phyloP scores from a whole-genome alignment of 306 rosid species.

The Dryas drummondii region DNA sequence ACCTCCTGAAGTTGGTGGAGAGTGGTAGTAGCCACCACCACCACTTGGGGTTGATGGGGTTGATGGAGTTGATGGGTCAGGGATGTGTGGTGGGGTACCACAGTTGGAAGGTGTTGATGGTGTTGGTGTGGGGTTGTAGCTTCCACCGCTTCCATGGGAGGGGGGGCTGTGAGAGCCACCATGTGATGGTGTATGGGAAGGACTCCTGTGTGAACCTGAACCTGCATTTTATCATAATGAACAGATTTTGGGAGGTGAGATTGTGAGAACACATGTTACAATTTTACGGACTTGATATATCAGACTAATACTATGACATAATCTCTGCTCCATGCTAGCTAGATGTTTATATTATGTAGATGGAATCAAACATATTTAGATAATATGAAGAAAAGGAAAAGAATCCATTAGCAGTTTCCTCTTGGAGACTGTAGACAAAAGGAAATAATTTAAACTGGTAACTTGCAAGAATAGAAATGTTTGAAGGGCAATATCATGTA shows the following conservation, averaged over 20 bases:
- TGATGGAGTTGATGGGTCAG: conserved; percentile 43
- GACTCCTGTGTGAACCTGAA: conserved; percentile 43
- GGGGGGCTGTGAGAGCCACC: conserved; percentile 31
- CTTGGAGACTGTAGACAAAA: too few species aligned
- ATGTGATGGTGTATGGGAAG: conserved; percentile 28
- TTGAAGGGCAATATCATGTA: conserved; percentile 1
- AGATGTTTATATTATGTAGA: not conserved
- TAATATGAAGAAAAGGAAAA: not conserved
- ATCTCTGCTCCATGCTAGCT: not conserved
- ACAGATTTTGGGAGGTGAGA: not conserved
- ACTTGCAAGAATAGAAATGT: not conserved
- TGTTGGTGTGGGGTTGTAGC: conserved; percentile 50
- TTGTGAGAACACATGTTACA: not conserved
- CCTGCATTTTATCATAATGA: too few species aligned
- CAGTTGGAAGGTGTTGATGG: conserved; percentile 64
- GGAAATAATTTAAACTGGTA: not conserved
- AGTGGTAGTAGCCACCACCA: conserved; percentile 52
- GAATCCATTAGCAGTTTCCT: too few species aligned
- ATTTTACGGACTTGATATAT: not conserved
- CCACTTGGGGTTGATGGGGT: conserved; percentile 45
- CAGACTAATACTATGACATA: not conserved
- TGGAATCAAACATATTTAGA: not conserved
- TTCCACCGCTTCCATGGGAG: conserved; percentile 48
- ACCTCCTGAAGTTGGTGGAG: conserved; percentile 43
- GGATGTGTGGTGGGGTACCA: conserved; percentile 46